These are phyloP conservation scores for Mimosa pudica DNA, from an alignment of 306 rosid genomes.

Conservation along the genomic window DNA sequence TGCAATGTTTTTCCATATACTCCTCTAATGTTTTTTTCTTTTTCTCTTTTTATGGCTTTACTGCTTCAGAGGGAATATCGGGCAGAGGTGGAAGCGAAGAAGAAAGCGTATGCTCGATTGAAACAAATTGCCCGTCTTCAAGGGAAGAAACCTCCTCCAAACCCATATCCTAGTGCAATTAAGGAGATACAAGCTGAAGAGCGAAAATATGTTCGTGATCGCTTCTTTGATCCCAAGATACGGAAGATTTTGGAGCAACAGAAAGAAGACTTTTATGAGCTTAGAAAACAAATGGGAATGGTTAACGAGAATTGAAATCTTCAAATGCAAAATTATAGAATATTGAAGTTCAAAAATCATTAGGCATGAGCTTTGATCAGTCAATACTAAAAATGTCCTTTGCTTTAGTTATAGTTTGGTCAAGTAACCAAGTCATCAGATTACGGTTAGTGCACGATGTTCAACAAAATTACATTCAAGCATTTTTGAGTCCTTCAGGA, in stretches of 20 bases:
- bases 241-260: constrained; percentile 54
- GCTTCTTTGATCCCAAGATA: constrained; percentile 67
- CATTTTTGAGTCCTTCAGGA: no score
- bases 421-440: background rate
- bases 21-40: constrained; percentile 12
- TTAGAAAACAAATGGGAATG: constrained; percentile 42
- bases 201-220: constrained; percentile 68
- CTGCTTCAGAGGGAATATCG: constrained; percentile 74
- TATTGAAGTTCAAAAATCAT: constrained; percentile 22
- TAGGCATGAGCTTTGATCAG: background rate
- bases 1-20: constrained; percentile 3
- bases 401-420: background rate
- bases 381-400: no score
- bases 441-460: constrained; percentile 17
- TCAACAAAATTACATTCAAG: constrained; percentile 10
- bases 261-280: constrained; percentile 50
- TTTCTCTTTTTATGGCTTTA: no score
- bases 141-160: constrained; percentile 82
- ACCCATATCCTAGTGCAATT: constrained; percentile 78
- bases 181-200: constrained; percentile 81
- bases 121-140: constrained; percentile 72
- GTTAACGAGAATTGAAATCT: constrained; percentile 33
- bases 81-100: constrained; percentile 68
- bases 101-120: constrained; percentile 69
- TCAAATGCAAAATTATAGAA: background rate